Evolutionary conservation across 2,329 filamentous ascomycete species (phyloP).

Genomic region (Fusarium pininemorale): DNA sequence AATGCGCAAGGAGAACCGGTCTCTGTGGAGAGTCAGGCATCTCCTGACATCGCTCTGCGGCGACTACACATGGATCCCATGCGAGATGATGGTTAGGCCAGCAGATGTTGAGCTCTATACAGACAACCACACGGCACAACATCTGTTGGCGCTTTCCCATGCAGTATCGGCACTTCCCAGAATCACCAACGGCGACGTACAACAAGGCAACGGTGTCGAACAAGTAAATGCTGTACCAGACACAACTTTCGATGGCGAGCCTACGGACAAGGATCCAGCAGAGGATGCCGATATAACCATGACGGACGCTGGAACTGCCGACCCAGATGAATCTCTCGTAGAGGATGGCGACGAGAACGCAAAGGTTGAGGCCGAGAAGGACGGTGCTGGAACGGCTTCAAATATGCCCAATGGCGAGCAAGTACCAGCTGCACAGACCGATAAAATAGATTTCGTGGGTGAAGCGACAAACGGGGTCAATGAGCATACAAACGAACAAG

Average conservation of each 20-base stretch:
- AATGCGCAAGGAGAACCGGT: conserved; percentile 77
- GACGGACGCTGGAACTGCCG: conserved; percentile 41
- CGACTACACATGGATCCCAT: conserved; percentile 75
- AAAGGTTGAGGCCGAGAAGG: conserved; percentile 14
- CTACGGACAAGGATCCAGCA: conserved; percentile 14
- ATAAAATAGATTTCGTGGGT: neutral
- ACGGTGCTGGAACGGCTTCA: neutral
- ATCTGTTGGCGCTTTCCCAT: conserved; percentile 46
- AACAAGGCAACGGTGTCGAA: conserved; percentile 21
- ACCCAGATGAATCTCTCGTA: conserved; percentile 31
- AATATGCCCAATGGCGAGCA: conserved; percentile 21
- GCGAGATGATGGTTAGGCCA: conserved; percentile 64
- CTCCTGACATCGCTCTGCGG: conserved; percentile 78
- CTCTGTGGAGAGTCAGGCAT: conserved; percentile 78
- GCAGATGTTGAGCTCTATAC: conserved; percentile 66
- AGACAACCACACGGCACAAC: conserved; percentile 55
- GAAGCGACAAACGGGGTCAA: conserved; percentile 9
- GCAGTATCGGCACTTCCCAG: conserved; percentile 18
- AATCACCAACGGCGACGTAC: conserved; percentile 39
- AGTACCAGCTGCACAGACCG: neutral
- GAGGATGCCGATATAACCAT: conserved; percentile 45
- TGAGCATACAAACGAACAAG: neutral
- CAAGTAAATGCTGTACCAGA: neutral
- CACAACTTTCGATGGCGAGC: conserved; percentile 1
- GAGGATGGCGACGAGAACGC: conserved; percentile 15